Evolutionary conservation across 1,284 basidiomycete species (phyloP).

Genomic region (Apiotrichum sp.): DNA sequence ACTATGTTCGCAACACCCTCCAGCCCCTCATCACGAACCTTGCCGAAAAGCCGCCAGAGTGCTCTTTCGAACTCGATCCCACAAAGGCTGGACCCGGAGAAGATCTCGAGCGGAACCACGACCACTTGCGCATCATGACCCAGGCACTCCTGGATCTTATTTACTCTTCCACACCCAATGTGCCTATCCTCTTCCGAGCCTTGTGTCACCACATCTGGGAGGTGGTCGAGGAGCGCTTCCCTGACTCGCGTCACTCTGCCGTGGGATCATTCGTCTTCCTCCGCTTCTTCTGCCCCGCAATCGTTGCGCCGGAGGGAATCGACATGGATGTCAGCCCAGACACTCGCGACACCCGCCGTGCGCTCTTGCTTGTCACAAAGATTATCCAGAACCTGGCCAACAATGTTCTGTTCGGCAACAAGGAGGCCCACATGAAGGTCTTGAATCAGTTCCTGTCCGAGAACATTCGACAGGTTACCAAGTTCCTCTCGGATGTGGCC

Average conservation of each 20-base stretch:
- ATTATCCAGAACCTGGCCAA: slow-evolving; percentile 88
- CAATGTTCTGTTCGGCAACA: slow-evolving; percentile 84
- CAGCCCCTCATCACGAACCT: slow-evolving; percentile 69
- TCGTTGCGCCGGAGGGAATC: slow-evolving; percentile 75
- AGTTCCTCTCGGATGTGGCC: slow-evolving; percentile 73
- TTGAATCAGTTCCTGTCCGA: slow-evolving; percentile 70
- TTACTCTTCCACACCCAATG: slow-evolving; percentile 59
- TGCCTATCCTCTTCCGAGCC: slow-evolving; percentile 80
- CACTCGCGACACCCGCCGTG: slow-evolving; percentile 58
- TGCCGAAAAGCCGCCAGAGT: slow-evolving; percentile 62
- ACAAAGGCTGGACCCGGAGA: slow-evolving; percentile 55
- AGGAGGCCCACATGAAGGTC: slow-evolving; percentile 69
- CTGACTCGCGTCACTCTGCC: slow-evolving; percentile 75
- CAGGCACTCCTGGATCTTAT: slow-evolving; percentile 71
- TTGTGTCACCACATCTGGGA: slow-evolving; percentile 77
- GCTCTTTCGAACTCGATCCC: slow-evolving; percentile 74
- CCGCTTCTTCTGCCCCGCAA: slow-evolving; percentile 65
- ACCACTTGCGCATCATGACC: slow-evolving; percentile 67
- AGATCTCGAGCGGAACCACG: slow-evolving; percentile 62
- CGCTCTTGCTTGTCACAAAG: slow-evolving; percentile 78
- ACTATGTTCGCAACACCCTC: slow-evolving; percentile 72
- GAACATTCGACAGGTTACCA: slow-evolving; percentile 72
- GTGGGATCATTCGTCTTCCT: slow-evolving; percentile 88
- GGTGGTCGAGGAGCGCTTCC: slow-evolving; percentile 72
- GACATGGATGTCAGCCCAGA: slow-evolving; percentile 73